phyloP scores from a whole-genome alignment of 139 green algal species.

The Gonium pectorale region DNA sequence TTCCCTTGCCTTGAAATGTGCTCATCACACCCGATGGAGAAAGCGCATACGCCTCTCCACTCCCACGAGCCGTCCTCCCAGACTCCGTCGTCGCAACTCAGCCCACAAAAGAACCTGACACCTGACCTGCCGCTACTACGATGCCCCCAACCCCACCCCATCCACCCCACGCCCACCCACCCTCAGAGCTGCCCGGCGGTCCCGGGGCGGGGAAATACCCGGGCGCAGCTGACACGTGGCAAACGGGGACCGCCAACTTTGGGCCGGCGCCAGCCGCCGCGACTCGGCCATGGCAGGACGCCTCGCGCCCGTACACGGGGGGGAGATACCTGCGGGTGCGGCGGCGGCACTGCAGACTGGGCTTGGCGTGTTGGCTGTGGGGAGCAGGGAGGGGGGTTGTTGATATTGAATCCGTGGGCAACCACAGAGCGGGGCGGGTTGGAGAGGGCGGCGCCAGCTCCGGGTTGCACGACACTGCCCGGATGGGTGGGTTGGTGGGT shows the following conservation, averaged over 20 bases:
- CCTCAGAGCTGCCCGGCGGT: not conserved
- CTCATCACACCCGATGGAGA: not conserved
- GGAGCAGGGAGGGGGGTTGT: not conserved
- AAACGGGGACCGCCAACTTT: not conserved
- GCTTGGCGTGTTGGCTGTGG: not conserved
- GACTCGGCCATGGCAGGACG: not conserved
- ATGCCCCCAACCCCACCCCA: not conserved
- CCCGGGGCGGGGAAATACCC: slow-evolving; percentile 24
- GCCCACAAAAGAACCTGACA: not conserved
- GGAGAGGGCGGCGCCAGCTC: no score
- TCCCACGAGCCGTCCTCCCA: not conserved
- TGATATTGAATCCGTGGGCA: no score
- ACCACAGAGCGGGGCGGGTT: not conserved
- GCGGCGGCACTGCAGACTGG: not conserved
- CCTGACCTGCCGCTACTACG: not conserved
- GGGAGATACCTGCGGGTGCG: not conserved
- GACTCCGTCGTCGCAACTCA: not conserved
- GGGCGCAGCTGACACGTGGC: not conserved
- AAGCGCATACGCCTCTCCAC: no score
- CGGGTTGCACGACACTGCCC: no score
- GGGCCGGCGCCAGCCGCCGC: not conserved
- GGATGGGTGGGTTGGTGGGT: no score
- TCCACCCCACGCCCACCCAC: not conserved
- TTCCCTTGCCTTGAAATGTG: not conserved
- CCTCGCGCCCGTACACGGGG: not conserved